Evolutionary conservation across 768 basidiomycete species (phyloP), one percentile per base, ranked within the genome.

Genomic region (Phlebiopsis gigantea): DNA sequence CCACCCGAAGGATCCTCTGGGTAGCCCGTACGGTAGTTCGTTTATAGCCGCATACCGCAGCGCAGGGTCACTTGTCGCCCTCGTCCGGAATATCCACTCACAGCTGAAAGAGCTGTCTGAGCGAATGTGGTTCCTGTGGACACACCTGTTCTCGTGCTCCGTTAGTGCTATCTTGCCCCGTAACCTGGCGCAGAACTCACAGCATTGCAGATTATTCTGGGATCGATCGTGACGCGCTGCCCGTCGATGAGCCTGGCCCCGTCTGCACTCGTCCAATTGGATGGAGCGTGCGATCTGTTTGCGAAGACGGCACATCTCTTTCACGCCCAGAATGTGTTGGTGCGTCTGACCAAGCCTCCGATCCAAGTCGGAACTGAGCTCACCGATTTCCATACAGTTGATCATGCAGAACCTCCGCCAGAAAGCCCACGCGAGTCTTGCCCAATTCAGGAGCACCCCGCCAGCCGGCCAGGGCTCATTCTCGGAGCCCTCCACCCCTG

Each of bases 81-180:
- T 86, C 61, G 79, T 85, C 22, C 79, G 82, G 57, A 85, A 82
- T 63, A 71, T 87, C 51, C 84, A 80, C 63, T 83, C 83, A 53
- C 84, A 85, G 63, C 79, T 87, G 57, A 85, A 85, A 49, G 75
- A 72, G 50, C 69, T 87, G 56, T 84, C 83, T 19, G 84, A 86
- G 62, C 75, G 87, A 31, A 82, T 84, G 81, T 87, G 84, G 82
- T 87, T 88, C 68, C 69, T 85, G 31, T 85, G 85, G 61, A 85
- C 83, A 2, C 85, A 88, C 66, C 80, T 85, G 4, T 87, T 87
- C 67, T 87, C 83, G 9, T 87, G 85, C 62, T 77, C 84, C 43
- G 86, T 87, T 66, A 61, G 67, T 63, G 55, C 24, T 52, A 4
- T 41, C 5, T 79, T 87, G 31, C 83, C 0, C 85, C 49, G 68